phyloP scores from a whole-genome alignment of 1,139 yeast species.

The Suhomyces maxii region DNA sequence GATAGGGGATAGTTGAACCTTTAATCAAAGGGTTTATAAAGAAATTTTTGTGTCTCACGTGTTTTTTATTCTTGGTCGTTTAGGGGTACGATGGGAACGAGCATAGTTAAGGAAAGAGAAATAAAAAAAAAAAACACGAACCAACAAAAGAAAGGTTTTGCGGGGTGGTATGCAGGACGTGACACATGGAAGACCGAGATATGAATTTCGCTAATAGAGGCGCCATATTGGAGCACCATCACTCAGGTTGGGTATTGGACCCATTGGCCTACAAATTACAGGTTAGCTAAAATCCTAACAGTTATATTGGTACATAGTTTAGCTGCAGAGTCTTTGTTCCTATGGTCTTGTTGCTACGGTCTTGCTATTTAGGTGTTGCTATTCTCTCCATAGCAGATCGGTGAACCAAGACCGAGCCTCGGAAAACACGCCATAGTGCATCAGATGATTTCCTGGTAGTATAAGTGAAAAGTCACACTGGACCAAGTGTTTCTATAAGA shows the following conservation, averaged over 20 bases:
- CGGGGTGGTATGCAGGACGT: background rate
- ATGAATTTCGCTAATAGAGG: background rate
- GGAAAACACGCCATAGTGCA: background rate
- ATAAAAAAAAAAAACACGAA: background rate
- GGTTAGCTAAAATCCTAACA: too few relatives aligned
- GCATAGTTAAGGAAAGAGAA: background rate
- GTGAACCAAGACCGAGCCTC: constrained; percentile 1
- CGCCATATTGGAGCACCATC: background rate
- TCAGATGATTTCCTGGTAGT: background rate
- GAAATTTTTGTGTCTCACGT: constrained; percentile 4
- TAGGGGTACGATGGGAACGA: constrained; percentile 13
- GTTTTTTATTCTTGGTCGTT: constrained; percentile 5
- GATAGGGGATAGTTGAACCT: too few relatives aligned
- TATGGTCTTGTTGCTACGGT: too few relatives aligned
- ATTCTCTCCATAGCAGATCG: background rate
- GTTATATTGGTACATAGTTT: too few relatives aligned
- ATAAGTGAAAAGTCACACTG: too few relatives aligned
- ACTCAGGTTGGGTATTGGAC: background rate
- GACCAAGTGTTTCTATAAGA: too few relatives aligned
- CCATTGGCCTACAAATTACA: too few relatives aligned
- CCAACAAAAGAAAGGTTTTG: too few relatives aligned
- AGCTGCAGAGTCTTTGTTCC: too few relatives aligned
- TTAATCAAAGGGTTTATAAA: constrained; percentile 4
- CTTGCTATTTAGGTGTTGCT: too few relatives aligned
- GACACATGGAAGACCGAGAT: background rate